Base-by-base conservation (phyloP, 306 rosid species). In the Clitoria ternatea region DNA sequence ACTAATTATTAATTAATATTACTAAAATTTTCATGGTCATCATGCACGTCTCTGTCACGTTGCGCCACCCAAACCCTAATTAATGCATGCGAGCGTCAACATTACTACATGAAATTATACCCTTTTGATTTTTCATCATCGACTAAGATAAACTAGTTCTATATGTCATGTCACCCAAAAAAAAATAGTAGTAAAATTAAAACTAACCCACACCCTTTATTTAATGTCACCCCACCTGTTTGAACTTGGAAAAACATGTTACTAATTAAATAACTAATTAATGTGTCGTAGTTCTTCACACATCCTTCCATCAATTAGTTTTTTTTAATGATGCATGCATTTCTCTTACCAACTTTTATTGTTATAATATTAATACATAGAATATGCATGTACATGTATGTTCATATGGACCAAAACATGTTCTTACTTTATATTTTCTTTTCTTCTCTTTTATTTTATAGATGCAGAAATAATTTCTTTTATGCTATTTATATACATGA, bases 31-130 rank as follows among this genome's bases (percentile, higher is more conserved):
- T 55, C 50, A 60, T 80, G 70, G 69, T 73, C 88, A 86, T 82
- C 89, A 87, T 94, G 89, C 96, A 87, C 87, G 91, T 85, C 89
- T 74, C 87, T 72, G 81, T 89, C 95, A 89, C 97, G 84, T 86
- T 67, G 89, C 87, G 66, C 84, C 84, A 78, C 78, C 83, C 54
- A 67, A 74, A 61, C 80, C 77, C 69, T 74, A 56, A 64, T 82
- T 74, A 56, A 64, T 82, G 86, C 86, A 78, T 82, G 83, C 86
- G 75, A 82, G 63, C 75, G 79, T 79, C 82, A 74, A 69, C 71
- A 69, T 56, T 74, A 57, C 69, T 72, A 63, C 79, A 73, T 90
- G 76, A 81, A 71, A 83, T 79, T 22, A 86, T 75, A 80, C 60
- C 48, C 71, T 20, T 70, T 69, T 65, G 53, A 77, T 74, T 72